A percentile compares a stretch with the other conserved stretches of the same genome.
Conservation (phyloP, 306 rosid species). For the Begonia fuchsioides region DNA sequence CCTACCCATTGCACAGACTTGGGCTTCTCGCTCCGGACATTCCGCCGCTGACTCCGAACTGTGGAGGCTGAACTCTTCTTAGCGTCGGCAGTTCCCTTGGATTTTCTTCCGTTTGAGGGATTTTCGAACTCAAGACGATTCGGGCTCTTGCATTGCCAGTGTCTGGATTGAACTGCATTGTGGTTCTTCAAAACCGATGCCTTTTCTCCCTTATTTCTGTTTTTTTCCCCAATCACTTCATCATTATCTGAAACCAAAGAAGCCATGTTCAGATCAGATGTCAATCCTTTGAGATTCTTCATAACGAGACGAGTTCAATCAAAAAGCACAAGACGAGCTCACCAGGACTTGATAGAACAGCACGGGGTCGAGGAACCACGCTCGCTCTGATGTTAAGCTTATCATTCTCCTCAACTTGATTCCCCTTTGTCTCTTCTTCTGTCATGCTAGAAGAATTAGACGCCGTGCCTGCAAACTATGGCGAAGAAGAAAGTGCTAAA, state of each 20-base stretch:
- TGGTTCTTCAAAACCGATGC: conserved; percentile 34
- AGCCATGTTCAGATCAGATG: background rate
- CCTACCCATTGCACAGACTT: conserved; percentile 12
- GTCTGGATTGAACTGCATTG: conserved; percentile 29
- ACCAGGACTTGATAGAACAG: conserved; percentile 87
- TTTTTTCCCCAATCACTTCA: conserved; percentile 34
- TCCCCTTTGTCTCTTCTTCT: conserved; percentile 23
- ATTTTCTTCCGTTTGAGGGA: conserved; percentile 18
- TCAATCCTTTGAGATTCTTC: background rate
- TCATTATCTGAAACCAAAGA: conserved; percentile 53
- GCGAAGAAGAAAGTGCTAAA: background rate
- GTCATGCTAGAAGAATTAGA: conserved; percentile 15
- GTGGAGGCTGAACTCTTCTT: conserved; percentile 17
- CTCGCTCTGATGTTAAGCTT: conserved; percentile 38
- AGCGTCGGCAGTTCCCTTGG: conserved; percentile 19
- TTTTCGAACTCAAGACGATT: conserved; percentile 9
- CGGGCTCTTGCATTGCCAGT: conserved; percentile 22
- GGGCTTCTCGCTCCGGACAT: conserved; percentile 24
- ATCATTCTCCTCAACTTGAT: conserved; percentile 21
- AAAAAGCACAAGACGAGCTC: conserved; percentile 4
- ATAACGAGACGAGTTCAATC: background rate
- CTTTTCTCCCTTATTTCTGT: conserved; percentile 26
- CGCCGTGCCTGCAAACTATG: background rate
- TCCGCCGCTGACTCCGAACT: conserved; percentile 26
- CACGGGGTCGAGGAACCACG: conserved; percentile 67